phyloP scores from a whole-genome alignment of 2,329 filamentous ascomycete genomes.

The Sporothrix luriei region DNA sequence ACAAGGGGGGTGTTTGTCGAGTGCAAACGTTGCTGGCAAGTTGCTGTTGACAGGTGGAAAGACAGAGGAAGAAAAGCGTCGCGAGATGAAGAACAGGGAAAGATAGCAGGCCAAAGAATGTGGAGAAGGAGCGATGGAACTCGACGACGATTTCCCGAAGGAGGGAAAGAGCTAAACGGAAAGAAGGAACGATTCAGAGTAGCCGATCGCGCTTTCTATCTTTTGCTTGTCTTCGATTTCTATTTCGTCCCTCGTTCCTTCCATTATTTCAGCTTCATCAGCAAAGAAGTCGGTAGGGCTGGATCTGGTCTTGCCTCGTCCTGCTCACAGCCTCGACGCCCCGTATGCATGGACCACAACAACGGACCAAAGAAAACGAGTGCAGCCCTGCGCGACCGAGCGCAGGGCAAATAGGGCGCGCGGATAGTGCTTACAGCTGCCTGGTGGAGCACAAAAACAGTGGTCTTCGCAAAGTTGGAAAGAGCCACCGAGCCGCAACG shows the following conservation, averaged over 20 bases:
- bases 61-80: not conserved
- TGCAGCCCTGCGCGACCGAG: not conserved
- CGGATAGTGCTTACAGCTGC: not conserved
- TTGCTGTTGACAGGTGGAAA: not conserved
- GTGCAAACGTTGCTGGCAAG: not conserved
- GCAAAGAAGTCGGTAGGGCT: not conserved
- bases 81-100: slow-evolving; percentile 14
- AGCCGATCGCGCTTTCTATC: not conserved
- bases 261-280: not conserved
- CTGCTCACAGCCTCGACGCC: slow-evolving; percentile 29
- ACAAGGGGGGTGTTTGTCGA: not conserved
- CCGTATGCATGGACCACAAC: slow-evolving; percentile 1
- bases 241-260: slow-evolving; percentile 1
- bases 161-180: not conserved
- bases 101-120: slow-evolving; percentile 1
- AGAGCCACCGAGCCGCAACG: slow-evolving; percentile 7
- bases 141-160: slow-evolving; percentile 6
- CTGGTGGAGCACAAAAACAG: not conserved
- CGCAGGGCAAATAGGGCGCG: slow-evolving; percentile 1
- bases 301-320: slow-evolving; percentile 3
- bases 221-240: not conserved
- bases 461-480: not conserved
- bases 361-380: slow-evolving; percentile 2
- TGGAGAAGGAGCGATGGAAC: slow-evolving; percentile 20
- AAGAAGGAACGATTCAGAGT: not conserved